A percentile compares a stretch with the other conserved stretches of the same genome.
Evolutionary conservation across 768 basidiomycete genomes (phyloP).

Genomic region (Suillus subalutaceus): DNA sequence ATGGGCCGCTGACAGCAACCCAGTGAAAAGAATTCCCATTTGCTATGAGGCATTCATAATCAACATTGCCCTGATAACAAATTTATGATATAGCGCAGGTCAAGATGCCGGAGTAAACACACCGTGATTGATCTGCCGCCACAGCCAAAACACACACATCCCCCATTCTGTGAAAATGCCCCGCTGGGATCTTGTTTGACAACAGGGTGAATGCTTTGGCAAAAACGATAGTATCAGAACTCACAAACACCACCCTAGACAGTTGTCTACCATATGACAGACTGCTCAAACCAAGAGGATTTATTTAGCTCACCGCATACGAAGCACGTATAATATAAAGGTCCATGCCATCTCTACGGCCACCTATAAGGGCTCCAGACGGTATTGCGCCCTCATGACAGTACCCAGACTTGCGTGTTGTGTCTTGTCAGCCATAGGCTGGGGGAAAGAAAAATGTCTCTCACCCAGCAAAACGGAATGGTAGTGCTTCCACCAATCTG

Average conservation of each 20-base stretch:
- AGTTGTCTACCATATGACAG: background rate
- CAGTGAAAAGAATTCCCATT: constrained; percentile 28
- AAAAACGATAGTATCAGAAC: background rate
- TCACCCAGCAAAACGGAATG: too few species aligned
- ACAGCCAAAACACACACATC: constrained; percentile 12
- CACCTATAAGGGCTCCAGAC: too few species aligned
- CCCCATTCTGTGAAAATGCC: background rate
- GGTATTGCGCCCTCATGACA: too few species aligned
- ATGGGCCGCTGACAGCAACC: background rate
- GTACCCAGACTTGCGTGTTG: too few species aligned
- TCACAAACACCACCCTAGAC: constrained; percentile 2
- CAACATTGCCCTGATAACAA: constrained; percentile 19
- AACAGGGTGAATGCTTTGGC: background rate
- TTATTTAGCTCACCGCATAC: background rate
- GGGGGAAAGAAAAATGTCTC: too few species aligned
- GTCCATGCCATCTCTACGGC: too few species aligned
- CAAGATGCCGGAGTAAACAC: background rate
- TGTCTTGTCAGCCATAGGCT: too few species aligned
- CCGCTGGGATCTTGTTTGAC: constrained; percentile 5
- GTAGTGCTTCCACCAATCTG: too few species aligned
- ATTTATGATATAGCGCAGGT: background rate
- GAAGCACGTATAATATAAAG: constrained; percentile 1
- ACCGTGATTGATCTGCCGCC: constrained; percentile 20
- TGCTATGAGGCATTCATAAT: constrained; percentile 17
- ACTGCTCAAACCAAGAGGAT: background rate